phyloP scores from a whole-genome alignment of 2,329 filamentous ascomycete species.

The Cordyceps tenuipes region DNA sequence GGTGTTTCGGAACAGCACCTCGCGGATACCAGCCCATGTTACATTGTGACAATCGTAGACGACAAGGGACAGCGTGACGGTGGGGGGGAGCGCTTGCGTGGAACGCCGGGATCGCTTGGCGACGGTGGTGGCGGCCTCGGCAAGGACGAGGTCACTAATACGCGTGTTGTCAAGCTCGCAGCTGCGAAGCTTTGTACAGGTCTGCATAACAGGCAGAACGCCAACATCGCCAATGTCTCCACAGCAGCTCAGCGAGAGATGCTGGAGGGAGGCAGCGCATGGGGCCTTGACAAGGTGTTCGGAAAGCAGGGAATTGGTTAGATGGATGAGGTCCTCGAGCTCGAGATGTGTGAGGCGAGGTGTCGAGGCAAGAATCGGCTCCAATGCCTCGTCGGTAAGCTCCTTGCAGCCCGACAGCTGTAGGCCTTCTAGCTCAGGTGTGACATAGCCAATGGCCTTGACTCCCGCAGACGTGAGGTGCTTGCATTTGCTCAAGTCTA shows the following conservation, averaged over 20 bases:
- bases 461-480: constrained; percentile 66
- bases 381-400: constrained; percentile 65
- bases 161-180: constrained; percentile 91
- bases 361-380: constrained; percentile 63
- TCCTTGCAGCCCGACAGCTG: constrained; percentile 71
- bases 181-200: constrained; percentile 58
- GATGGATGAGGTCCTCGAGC: constrained; percentile 70
- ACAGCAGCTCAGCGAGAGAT: constrained; percentile 85
- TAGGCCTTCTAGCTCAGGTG: constrained; percentile 73
- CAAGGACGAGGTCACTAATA: constrained; percentile 75
- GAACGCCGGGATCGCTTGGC: constrained; percentile 49
- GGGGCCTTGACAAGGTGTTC: constrained; percentile 68
- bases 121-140: constrained; percentile 77
- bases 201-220: constrained; percentile 73
- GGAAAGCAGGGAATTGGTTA: constrained; percentile 67
- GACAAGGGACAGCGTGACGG: constrained; percentile 63
- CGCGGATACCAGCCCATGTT: constrained; percentile 84
- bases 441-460: constrained; percentile 60
- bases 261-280: constrained; percentile 62
- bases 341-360: constrained; percentile 79
- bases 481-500: constrained; percentile 75
- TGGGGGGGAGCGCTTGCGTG: constrained; percentile 35
- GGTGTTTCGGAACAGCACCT: constrained; percentile 78
- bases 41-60: constrained; percentile 89
- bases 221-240: constrained; percentile 76